These are phyloP conservation scores for Silene latifolia DNA, from an alignment of 148 eudicot species.

Conservation along the genomic window DNA sequence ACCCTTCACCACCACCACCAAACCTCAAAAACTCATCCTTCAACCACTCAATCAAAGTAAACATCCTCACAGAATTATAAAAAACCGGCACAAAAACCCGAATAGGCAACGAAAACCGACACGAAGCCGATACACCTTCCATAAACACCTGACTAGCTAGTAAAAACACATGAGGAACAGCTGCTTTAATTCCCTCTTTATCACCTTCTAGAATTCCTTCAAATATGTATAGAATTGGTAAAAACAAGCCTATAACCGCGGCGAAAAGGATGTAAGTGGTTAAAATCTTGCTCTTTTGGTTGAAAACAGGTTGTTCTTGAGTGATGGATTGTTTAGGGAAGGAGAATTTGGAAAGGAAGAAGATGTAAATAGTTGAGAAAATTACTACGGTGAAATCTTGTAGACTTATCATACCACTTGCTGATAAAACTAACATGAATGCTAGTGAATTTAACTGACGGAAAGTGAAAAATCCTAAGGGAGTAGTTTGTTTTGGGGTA, in stretches of 20 bases:
- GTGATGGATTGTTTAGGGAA: slow-evolving; percentile 36
- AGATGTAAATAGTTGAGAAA: slow-evolving; percentile 51
- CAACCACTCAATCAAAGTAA: slow-evolving; percentile 52
- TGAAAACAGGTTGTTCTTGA: slow-evolving; percentile 33
- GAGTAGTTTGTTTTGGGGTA: neutral
- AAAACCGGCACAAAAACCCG: slow-evolving; percentile 73
- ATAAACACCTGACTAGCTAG: slow-evolving; percentile 65
- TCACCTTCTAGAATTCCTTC: slow-evolving; percentile 58
- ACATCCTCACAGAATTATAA: slow-evolving; percentile 58
- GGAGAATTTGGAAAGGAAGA: slow-evolving; percentile 44
- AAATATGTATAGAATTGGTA: slow-evolving; percentile 62
- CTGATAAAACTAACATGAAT: slow-evolving; percentile 40
- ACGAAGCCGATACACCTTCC: slow-evolving; percentile 59
- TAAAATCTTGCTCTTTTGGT: slow-evolving; percentile 29
- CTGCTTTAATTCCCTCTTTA: slow-evolving; percentile 57
- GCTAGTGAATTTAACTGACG: slow-evolving; percentile 53
- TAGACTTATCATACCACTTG: slow-evolving; percentile 45
- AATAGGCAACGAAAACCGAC: slow-evolving; percentile 58
- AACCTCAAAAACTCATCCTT: slow-evolving; percentile 35
- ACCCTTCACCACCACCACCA: slow-evolving; percentile 28
- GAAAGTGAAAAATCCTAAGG: slow-evolving; percentile 23
- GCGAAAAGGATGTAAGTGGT: slow-evolving; percentile 37
- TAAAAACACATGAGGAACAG: slow-evolving; percentile 71
- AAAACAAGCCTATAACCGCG: slow-evolving; percentile 52
- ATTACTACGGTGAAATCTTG: slow-evolving; percentile 40